Evolutionary conservation across 495 filamentous ascomycete genomes (phyloP).

Genomic region (Podospora appendiculata): DNA sequence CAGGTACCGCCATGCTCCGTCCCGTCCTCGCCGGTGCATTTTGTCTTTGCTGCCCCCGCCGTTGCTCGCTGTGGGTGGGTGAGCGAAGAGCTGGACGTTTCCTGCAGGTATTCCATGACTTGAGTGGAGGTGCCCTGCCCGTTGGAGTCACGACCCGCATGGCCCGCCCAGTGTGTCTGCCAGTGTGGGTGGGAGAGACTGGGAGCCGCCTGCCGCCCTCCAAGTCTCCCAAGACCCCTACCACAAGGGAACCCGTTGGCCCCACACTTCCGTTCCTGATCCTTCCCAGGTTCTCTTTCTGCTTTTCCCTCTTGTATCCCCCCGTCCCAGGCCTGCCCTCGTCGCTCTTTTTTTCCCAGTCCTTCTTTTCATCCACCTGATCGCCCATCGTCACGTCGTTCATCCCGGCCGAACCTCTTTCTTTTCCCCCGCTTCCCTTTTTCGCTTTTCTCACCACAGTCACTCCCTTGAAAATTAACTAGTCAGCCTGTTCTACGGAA

Average conservation of each 20-base stretch:
- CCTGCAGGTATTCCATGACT: no score
- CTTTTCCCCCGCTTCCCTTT: constrained; percentile 21
- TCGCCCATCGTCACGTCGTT: constrained; percentile 26
- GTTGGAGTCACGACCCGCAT: constrained; percentile 3
- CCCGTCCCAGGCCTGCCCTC: constrained; percentile 26
- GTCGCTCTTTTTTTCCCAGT: constrained; percentile 19
- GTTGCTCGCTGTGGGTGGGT: neutral
- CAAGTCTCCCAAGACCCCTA: neutral
- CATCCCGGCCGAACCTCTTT: constrained; percentile 21
- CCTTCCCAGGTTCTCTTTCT: constrained; percentile 5
- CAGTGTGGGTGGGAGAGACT: neutral
- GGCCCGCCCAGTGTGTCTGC: constrained; percentile 8
- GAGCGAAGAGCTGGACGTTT: no score
- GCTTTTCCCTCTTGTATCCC: constrained; percentile 25
- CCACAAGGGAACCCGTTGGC: neutral
- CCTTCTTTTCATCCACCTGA: constrained; percentile 26
- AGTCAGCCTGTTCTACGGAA: constrained; percentile 19
- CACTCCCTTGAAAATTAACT: constrained; percentile 30
- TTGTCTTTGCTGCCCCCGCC: constrained; percentile 2
- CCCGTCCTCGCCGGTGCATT: neutral
- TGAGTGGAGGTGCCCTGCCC: no score
- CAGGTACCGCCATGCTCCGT: neutral
- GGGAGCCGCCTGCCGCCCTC: constrained; percentile 16
- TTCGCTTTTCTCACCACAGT: constrained; percentile 33
- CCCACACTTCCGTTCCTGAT: constrained; percentile 15